Conservation (phyloP, 108 stramenopile genomes). For the Thalassiosira profunda region DNA sequence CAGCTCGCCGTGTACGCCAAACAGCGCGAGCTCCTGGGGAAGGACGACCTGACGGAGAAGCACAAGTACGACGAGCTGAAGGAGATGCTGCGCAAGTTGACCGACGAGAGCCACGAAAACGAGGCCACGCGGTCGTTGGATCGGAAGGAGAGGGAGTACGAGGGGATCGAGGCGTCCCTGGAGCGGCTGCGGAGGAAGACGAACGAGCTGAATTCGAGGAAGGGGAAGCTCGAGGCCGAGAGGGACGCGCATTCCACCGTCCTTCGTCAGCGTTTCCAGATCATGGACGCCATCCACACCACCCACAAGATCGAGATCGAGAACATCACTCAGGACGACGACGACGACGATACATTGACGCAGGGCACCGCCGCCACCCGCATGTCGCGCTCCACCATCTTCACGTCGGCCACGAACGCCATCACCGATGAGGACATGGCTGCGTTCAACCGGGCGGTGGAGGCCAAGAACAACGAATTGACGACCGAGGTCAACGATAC, state of each 20-base stretch:
- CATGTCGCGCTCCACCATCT: slow-evolving; percentile 26
- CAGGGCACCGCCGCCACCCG: slow-evolving; percentile 43
- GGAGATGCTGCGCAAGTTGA: slow-evolving; percentile 65
- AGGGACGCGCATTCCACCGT: slow-evolving; percentile 50
- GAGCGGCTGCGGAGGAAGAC: slow-evolving; percentile 37
- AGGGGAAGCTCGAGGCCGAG: slow-evolving; percentile 68
- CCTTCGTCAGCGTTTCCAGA: slow-evolving; percentile 55
- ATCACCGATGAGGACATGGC: slow-evolving; percentile 74
- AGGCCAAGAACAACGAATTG: slow-evolving; percentile 51
- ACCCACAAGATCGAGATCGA: slow-evolving; percentile 60
- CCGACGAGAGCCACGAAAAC: slow-evolving; percentile 42
- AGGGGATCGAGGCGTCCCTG: slow-evolving; percentile 41
- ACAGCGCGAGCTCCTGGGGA: slow-evolving; percentile 52
- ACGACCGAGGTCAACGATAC: slow-evolving; percentile 39
- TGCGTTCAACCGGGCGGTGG: slow-evolving; percentile 57
- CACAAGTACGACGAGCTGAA: slow-evolving; percentile 60
- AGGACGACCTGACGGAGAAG: slow-evolving; percentile 68
- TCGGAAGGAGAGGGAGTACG: slow-evolving; percentile 29
- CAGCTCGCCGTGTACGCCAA: slow-evolving; percentile 45
- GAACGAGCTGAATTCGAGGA: slow-evolving; percentile 42
- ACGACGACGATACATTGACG: slow-evolving; percentile 32
- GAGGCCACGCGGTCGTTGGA: slow-evolving; percentile 30
- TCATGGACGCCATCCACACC: slow-evolving; percentile 71
- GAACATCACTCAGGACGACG: slow-evolving; percentile 56
- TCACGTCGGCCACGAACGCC: slow-evolving; percentile 27